Base-by-base conservation (phyloP, 1,284 basidiomycete species). In the Austroboletus niveus region DNA sequence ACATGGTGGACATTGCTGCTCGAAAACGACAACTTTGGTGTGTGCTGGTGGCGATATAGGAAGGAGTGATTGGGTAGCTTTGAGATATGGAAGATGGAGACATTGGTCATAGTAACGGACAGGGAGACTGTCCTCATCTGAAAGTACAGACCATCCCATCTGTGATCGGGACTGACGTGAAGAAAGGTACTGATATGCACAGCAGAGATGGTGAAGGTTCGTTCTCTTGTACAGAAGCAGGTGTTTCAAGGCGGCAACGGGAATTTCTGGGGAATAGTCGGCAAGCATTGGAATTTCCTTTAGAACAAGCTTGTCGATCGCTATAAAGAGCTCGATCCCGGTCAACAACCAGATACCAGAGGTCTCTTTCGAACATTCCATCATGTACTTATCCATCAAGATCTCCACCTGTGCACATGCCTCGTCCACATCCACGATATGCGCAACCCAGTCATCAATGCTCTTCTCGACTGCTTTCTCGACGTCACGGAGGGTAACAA, bases 211-310 rank as follows among this genome's bases (percentile, higher is more conserved):
- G 9, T 55, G 47, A 20, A 79, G 12, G n/a, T n/a, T 29, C 9
- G n/a, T 8, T 12, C 12, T 5, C 17, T n/a, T 29, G 14, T 14
- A 24, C 9, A 42, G 24, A 5, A 15, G 12, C 8, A 42, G 22
- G 4, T 12, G 22, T 7, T 27, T 11, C 15, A 42, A 4, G 24
- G 29, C 14, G 15, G 12, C 14, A 1, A 49, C 40, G 0, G 72
- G 63, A 2, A 82, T 57, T 48, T 79, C 77, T 0, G 77, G 79
- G 5, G 76, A 74, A 45, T 78, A 82, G 3, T 73, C 59, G 1
- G 43, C 46, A 5, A 81, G 61, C 3, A 81, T 61, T 2, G 72
- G 72, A 44, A 63, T 63, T 5, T 66, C 61, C 2, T 35, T 32
- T 4, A 72, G 58, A 6, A 59, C 69, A 5, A 75, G 34, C 22